Conservation (phyloP, 148 eudicot genomes). For the Nyssa sinensis region DNA sequence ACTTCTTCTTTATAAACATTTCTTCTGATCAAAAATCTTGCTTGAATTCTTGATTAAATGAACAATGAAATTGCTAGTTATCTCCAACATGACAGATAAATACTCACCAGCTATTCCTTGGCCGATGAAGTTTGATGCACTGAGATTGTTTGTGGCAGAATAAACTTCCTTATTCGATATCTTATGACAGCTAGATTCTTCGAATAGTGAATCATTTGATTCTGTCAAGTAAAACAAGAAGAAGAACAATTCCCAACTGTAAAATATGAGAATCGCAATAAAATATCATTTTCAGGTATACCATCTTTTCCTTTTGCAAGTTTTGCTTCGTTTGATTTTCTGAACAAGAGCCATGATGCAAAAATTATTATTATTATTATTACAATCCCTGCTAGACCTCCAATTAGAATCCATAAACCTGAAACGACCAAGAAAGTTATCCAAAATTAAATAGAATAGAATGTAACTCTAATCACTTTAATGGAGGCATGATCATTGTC, state of each 20-base stretch:
- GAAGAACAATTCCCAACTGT: constrained; percentile 5
- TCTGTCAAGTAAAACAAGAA: constrained; percentile 17
- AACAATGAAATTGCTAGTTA: no score
- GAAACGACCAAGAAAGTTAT: constrained; percentile 13
- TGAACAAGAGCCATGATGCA: constrained; percentile 18
- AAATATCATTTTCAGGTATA: neutral
- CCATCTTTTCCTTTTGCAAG: constrained; percentile 16
- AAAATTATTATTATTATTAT: constrained; percentile 11
- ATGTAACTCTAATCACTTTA: neutral
- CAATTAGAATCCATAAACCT: constrained; percentile 33
- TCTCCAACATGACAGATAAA: neutral
- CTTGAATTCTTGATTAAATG: no score
- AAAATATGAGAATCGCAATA: neutral
- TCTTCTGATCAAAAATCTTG: no score
- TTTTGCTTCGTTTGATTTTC: constrained; percentile 10
- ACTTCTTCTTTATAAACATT: no score
- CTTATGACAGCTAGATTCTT: constrained; percentile 16
- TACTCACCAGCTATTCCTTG: constrained; percentile 39
- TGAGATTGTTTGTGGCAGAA: constrained; percentile 30
- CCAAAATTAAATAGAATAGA: no score
- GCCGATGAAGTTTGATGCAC: constrained; percentile 33
- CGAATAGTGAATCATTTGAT: constrained; percentile 4
- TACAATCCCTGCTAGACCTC: constrained; percentile 26
- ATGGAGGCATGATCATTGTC: neutral
- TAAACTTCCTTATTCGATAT: constrained; percentile 26